Evolutionary conservation across 108 stramenopile species (phyloP), one percentile per base, ranked within the genome.

Genomic region (Parietichytrium sp.): DNA sequence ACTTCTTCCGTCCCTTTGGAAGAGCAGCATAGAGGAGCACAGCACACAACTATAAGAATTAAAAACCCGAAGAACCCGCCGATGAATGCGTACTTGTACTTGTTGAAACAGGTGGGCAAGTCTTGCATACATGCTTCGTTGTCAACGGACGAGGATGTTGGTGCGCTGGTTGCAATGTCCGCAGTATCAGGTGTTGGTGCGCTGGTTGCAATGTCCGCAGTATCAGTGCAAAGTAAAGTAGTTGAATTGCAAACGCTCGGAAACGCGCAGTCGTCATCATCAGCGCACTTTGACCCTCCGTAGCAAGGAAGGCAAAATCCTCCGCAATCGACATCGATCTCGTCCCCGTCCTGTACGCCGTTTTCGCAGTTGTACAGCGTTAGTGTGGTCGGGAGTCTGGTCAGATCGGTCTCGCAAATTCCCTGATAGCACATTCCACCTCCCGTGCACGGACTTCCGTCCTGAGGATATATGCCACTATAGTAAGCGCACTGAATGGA

Each of bases 341-440:
- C 61, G 0, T 16, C 8, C n/a, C 61, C 61, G 33, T 27, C 42
- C 45, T 33, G 33, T n/a, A 20, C 42, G 20, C 61, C 61, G 42
- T 72, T 20, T 6, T 33, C 36, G 20, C 61, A 72, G 38, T 7
- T 8, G 23, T 72, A 33, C 10, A 72, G 36, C 23, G 36, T 42
- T 6, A 42, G 1, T 18, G 61, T 33, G 10, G 61, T 72, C 33
- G 61, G 61, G 0, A 72, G 61, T 15, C 12, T 23, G 10, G 61
- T 6, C 20, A 42, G 6, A 25, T 72, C 20, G 8, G 61, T 72
- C 1, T 45, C 3, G 42, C 61, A 72, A 6, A 25, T 42, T n/a
- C 61, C 38, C 6, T 42, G 38, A 27, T 72, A 72, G 61, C 61
- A 72, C 61, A 45, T 33, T 10, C 61, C 61, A 12, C 54, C 61